Evolutionary conservation across 2,329 filamentous ascomycete species (phyloP), one percentile per base, ranked within the genome.

Genomic region (Huntiella moniliformis): DNA sequence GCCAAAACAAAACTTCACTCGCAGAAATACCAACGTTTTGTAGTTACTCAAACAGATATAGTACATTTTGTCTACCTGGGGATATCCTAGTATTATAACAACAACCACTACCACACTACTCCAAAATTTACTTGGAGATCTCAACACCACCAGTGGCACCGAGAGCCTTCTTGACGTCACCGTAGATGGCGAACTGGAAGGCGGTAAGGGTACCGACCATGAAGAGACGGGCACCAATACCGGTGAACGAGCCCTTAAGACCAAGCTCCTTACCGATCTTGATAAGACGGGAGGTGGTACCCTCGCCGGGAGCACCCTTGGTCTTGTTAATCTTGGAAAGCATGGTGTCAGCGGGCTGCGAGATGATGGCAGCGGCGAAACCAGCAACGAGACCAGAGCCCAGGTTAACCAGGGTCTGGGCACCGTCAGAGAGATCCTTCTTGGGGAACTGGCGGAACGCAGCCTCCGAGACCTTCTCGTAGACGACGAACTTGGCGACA

Each of bases 281-380:
- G 71, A 88, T 70, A 59, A 92, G 67, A 64, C 84, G 79, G 63
- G 69, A 73, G 61, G 74, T 74, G 57, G 82, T 91, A 59, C 84
- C 77, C 71, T 92, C 82, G 71, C 84, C 84, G 54, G 84, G 83
- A 51, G 77, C 70, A 67, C 82, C 84, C 71, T 84, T 78, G 67
- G 81, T 84, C 81, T 91, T 91, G 81, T 92, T 92, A 73, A 92
- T 91, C 77, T 88, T 91, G 68, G 75, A 82, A 53, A 92, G 78
- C 84, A 92, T 92, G 61, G 84, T 92, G 64, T 92, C 84, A 62
- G 84, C 84, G 56, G 84, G 84, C 70, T 92, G 84, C 52, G 84
- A 92, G 61, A 92, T 74, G 57, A 88, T 62, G 60, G 84, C 84
- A 57, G 84, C 84, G 57, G 83, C 84, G 68, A 92, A 85, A 47